Percentiles rank a stretch among this genome's conserved stretches.
Evolutionary conservation across 2,329 filamentous ascomycete species (phyloP).

Genomic region (Aspergillus tamarii): DNA sequence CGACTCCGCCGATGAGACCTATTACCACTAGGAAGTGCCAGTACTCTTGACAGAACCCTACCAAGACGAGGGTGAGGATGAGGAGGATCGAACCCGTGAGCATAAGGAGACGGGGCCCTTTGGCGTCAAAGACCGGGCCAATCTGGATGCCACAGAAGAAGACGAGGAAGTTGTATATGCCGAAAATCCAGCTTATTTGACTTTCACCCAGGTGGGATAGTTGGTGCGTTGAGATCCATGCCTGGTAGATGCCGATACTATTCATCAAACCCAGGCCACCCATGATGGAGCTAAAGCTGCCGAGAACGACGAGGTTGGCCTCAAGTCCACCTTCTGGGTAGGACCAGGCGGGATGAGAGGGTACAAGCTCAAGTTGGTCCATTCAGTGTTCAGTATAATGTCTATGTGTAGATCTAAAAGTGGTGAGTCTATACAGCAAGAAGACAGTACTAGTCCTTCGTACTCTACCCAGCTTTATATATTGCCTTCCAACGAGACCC

Average conservation of each 20-base stretch:
- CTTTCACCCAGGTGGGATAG: constrained; percentile 14
- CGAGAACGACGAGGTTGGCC: constrained; percentile 46
- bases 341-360: neutral
- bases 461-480: neutral
- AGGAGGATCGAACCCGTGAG: constrained; percentile 22
- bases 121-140: constrained; percentile 36
- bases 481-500: neutral
- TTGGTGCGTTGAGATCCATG: constrained; percentile 20
- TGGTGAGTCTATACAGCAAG: neutral
- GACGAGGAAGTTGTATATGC: constrained; percentile 31
- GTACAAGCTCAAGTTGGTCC: neutral
- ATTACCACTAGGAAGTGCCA: constrained; percentile 49
- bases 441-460: neutral
- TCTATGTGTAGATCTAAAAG: neutral
- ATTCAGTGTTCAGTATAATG: neutral
- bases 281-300: constrained; percentile 38
- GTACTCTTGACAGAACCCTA: constrained; percentile 31
- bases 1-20: constrained; percentile 43
- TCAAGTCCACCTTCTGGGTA: constrained; percentile 28
- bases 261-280: constrained; percentile 44
- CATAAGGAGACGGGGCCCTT: constrained; percentile 30
- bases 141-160: constrained; percentile 33
- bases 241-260: constrained; percentile 31
- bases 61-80: constrained; percentile 13
- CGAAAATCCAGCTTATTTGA: constrained; percentile 35